phyloP scores from a whole-genome alignment of 202 grass and related monocot genomes.

The Panicum virgatum region DNA sequence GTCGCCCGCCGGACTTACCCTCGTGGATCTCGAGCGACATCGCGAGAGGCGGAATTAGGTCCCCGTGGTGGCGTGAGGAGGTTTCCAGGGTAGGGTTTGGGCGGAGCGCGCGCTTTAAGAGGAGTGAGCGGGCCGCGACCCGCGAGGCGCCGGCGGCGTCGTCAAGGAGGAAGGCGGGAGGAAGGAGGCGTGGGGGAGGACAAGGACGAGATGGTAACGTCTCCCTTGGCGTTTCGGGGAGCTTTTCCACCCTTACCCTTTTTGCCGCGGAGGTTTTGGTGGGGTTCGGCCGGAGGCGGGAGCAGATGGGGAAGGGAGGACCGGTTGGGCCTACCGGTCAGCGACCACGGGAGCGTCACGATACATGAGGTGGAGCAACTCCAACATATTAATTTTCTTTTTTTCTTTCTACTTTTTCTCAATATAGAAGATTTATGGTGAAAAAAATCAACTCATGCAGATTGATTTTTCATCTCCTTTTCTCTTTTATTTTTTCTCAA shows the following conservation, averaged over 20 bases:
- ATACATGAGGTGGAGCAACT: too few species aligned
- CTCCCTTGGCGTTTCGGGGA: constrained; percentile 16
- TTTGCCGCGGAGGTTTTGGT: constrained; percentile 37
- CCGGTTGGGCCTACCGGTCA: neutral
- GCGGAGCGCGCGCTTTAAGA: constrained; percentile 39
- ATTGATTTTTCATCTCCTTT: too few species aligned
- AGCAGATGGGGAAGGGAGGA: neutral
- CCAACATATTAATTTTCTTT: too few species aligned
- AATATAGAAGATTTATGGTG: too few species aligned
- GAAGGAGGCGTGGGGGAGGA: constrained; percentile 37
- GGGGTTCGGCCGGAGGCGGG: constrained; percentile 26
- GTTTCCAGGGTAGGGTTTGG: constrained; percentile 34
- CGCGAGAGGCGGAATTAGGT: neutral
- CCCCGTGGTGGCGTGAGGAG: constrained; percentile 6
- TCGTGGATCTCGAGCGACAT: constrained; percentile 70
- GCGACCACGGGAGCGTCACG: neutral
- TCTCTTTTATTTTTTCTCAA: too few species aligned
- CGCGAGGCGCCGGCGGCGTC: constrained; percentile 15
- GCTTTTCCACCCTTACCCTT: neutral
- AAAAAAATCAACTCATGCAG: too few species aligned
- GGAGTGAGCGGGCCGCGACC: neutral
- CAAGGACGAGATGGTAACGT: constrained; percentile 54
- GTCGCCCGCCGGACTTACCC: constrained; percentile 30
- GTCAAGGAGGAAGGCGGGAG: constrained; percentile 41
- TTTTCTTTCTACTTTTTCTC: too few species aligned